These are phyloP conservation scores for Rhinocladiella similis DNA, from an alignment of 2,329 filamentous ascomycete genomes.

Conservation along the genomic window DNA sequence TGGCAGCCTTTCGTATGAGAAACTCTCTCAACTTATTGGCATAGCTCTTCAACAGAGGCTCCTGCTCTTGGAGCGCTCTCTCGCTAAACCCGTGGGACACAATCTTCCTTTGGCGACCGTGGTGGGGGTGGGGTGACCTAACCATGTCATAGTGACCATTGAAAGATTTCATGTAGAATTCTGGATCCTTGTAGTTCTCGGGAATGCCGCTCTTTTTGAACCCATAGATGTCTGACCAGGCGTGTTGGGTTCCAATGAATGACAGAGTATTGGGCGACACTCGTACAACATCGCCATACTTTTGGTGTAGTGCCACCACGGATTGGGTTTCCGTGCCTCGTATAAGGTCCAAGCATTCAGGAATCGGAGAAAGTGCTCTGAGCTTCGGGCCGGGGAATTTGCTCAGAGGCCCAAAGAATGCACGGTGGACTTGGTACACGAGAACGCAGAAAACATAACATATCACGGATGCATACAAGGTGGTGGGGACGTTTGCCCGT, in stretches of 20 bases:
- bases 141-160: slow-evolving; percentile 20
- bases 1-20: slow-evolving; percentile 19
- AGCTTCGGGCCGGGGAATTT: not conserved
- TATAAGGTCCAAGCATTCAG: not conserved
- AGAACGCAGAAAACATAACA: too few relatives aligned
- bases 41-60: slow-evolving; percentile 35
- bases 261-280: slow-evolving; percentile 40
- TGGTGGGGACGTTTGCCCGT: too few relatives aligned
- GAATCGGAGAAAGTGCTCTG: not conserved
- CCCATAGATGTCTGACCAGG: slow-evolving; percentile 36
- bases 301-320: not conserved
- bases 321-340: not conserved
- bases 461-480: too few relatives aligned
- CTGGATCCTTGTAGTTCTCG: slow-evolving; percentile 45
- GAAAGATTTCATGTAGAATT: not conserved
- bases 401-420: not conserved
- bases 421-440: too few relatives aligned
- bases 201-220: slow-evolving; percentile 13
- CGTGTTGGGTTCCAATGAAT: slow-evolving; percentile 30
- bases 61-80: slow-evolving; percentile 30
- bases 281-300: slow-evolving; percentile 34
- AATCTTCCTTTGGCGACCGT: slow-evolving; percentile 25
- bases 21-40: slow-evolving; percentile 31
- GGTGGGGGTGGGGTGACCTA: slow-evolving; percentile 18
- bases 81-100: slow-evolving; percentile 31